Conservation (phyloP, 148 eudicot species). For the Limonium bicolor region DNA sequence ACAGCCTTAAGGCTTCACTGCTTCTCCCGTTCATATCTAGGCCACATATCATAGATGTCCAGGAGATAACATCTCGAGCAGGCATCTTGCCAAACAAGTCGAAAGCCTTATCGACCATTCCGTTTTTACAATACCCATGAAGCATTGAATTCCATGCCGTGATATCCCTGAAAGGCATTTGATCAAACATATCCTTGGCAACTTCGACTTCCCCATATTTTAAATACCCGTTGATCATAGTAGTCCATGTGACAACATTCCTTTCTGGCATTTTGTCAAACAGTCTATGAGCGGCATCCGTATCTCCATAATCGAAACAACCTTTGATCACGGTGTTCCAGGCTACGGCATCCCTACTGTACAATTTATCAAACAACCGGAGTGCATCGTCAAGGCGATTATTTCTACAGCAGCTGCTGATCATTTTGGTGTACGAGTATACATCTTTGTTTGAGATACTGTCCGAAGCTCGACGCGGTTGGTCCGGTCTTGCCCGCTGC, state of each 20-base stretch:
- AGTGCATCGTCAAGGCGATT: conserved; percentile 40
- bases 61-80: conserved; percentile 43
- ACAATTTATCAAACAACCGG: conserved; percentile 55
- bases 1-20: conserved; percentile 36
- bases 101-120: conserved; percentile 34
- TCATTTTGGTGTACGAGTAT: conserved; percentile 43
- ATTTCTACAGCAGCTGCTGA: conserved; percentile 12
- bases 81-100: conserved; percentile 56
- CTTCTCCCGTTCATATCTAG: conserved; percentile 63
- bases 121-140: conserved; percentile 51
- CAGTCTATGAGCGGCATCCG: conserved; percentile 26
- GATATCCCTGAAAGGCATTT: conserved; percentile 56
- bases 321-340: conserved; percentile 77
- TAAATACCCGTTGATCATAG: conserved; percentile 55
- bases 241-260: conserved; percentile 70
- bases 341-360: conserved; percentile 30
- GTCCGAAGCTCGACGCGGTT: conserved; percentile 16
- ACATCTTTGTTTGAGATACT: conserved; percentile 23
- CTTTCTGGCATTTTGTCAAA: conserved; percentile 55
- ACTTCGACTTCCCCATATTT: conserved; percentile 29
- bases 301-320: conserved; percentile 49
- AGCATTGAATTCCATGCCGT: conserved; percentile 77
- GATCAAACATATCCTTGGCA: conserved; percentile 44
- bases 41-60: conserved; percentile 84
- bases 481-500: too few relatives aligned